Evolutionary conservation across 805 yeast genomes (phyloP).

Genomic region (Kregervanrija delftensis): DNA sequence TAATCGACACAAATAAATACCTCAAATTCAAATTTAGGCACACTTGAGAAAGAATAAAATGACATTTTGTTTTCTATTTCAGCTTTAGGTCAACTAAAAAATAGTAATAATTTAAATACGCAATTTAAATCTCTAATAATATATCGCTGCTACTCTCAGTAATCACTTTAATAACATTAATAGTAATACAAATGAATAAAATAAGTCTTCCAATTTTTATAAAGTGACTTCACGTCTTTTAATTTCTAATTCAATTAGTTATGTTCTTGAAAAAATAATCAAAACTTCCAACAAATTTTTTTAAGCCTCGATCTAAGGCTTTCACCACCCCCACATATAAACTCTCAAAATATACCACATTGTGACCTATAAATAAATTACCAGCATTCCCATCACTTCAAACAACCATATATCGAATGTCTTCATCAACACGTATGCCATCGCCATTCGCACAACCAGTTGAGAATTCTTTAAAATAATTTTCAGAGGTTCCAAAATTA

Average conservation of each 20-base stretch:
- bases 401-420: no score
- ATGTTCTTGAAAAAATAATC: conserved; percentile 30
- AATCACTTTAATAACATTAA: background rate
- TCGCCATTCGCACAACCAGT: no score
- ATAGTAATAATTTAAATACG: conserved; percentile 4
- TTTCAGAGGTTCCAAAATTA: no score
- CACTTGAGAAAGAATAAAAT: background rate
- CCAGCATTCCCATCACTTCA: no score
- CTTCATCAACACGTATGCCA: no score
- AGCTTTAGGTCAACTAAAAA: conserved; percentile 24
- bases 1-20: no score
- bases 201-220: conserved; percentile 23
- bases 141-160: background rate
- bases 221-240: conserved; percentile 31
- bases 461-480: no score
- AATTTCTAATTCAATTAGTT: conserved; percentile 29
- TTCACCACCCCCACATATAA: background rate
- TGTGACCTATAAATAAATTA: background rate
- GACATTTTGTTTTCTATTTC: conserved; percentile 23
- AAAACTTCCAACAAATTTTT: conserved; percentile 21
- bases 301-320: background rate
- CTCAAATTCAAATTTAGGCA: no score
- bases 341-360: background rate
- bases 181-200: background rate
- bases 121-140: background rate